phyloP scores from a whole-genome alignment of 495 filamentous ascomycete species.

The Aspergillus kassunensis region DNA sequence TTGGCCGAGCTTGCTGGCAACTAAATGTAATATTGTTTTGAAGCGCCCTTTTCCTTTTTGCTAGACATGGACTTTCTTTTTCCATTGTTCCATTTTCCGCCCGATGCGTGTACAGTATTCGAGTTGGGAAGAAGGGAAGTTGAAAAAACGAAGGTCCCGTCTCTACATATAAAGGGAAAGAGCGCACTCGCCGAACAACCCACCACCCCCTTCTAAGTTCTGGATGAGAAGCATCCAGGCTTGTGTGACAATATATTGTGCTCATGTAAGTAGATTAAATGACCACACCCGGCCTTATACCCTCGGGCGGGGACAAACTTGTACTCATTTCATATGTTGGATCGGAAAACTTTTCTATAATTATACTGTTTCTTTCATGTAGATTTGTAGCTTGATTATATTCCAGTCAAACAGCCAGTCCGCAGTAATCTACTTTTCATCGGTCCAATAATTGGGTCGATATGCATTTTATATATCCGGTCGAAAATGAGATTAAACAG shows the following conservation, averaged over 20 bases:
- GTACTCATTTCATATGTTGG: constrained; percentile 40
- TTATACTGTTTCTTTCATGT: constrained; percentile 5
- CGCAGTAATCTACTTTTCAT: no score
- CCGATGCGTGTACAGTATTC: constrained; percentile 48
- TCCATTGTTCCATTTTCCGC: constrained; percentile 36
- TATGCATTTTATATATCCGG: no score
- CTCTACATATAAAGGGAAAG: constrained; percentile 14
- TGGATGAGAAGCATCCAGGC: constrained; percentile 28
- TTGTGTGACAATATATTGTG: constrained; percentile 46
- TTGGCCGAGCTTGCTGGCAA: constrained; percentile 84
- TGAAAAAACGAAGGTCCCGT: constrained; percentile 9
- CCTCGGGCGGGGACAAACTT: constrained; percentile 30
- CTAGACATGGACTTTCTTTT: constrained; percentile 31
- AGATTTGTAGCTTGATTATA: no score
- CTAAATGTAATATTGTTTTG: constrained; percentile 53
- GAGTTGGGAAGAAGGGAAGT: constrained; percentile 38
- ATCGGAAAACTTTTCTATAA: constrained; percentile 14
- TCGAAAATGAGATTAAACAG: no score
- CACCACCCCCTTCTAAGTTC: constrained; percentile 27
- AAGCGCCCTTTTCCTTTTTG: constrained; percentile 34
- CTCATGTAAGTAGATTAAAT: constrained; percentile 47
- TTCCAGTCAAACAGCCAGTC: no score
- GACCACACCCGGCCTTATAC: constrained; percentile 32
- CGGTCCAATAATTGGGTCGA: no score
- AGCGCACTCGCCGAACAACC: constrained; percentile 14